phyloP scores from a whole-genome alignment of 768 basidiomycete genomes.

The Podaxis sp. region DNA sequence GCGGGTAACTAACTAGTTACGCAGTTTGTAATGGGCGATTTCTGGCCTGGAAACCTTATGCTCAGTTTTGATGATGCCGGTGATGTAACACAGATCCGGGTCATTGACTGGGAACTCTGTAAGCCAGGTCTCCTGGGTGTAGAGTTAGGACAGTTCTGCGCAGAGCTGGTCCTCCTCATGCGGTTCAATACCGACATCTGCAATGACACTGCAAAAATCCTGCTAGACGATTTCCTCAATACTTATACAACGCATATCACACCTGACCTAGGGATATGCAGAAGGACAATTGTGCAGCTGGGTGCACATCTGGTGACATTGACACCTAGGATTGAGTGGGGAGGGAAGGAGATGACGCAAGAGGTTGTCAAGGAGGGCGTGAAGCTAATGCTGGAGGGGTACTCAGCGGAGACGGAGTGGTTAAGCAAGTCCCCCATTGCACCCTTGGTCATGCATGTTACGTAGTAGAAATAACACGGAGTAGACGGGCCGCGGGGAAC shows the following conservation, averaged over 20 bases:
- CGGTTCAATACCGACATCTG: constrained; percentile 43
- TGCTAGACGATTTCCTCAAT: constrained; percentile 45
- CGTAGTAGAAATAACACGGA: neutral
- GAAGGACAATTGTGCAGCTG: constrained; percentile 42
- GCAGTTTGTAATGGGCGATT: constrained; percentile 65
- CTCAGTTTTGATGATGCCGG: constrained; percentile 36
- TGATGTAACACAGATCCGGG: constrained; percentile 38
- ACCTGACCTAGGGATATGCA: constrained; percentile 30
- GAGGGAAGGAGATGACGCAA: constrained; percentile 44
- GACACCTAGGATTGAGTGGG: constrained; percentile 54
- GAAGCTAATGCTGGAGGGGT: constrained; percentile 38
- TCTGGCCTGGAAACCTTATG: constrained; percentile 73
- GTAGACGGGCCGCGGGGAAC: neutral
- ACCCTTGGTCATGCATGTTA: neutral
- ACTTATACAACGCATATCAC: constrained; percentile 37
- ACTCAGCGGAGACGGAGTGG: constrained; percentile 24
- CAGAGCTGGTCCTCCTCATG: constrained; percentile 53
- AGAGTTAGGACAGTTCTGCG: constrained; percentile 66
- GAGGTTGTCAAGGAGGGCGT: constrained; percentile 52
- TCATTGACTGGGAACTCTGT: constrained; percentile 68
- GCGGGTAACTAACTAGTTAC: neutral
- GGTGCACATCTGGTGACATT: constrained; percentile 56
- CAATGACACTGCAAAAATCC: constrained; percentile 31
- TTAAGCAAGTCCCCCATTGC: constrained; percentile 29
- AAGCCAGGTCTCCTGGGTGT: constrained; percentile 57